Evolutionary conservation across 208 protist genomes (phyloP).

Genomic region (Leishmania arabica): DNA sequence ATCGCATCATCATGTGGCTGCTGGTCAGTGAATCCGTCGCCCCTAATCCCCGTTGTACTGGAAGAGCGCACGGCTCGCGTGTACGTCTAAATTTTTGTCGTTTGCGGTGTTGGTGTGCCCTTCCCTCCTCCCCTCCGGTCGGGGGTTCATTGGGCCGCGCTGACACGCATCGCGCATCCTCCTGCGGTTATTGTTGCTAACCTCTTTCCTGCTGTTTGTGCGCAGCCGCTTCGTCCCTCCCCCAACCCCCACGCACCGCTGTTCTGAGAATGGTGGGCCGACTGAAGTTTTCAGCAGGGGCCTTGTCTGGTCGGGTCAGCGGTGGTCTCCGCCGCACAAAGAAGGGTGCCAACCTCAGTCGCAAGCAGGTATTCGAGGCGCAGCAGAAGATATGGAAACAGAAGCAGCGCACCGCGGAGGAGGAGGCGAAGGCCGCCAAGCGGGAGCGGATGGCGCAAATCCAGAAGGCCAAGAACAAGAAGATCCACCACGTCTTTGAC

Average conservation of each 20-base stretch:
- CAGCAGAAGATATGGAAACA: constrained; percentile 53
- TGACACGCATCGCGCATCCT: background rate
- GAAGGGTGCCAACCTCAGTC: constrained; percentile 71
- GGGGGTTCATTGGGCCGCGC: background rate
- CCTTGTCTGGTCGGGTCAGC: background rate
- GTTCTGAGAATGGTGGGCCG: background rate
- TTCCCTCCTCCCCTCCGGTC: background rate
- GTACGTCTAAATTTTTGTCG: background rate
- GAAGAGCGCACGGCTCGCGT: background rate
- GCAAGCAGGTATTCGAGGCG: constrained; percentile 70
- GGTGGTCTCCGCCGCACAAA: constrained; percentile 32
- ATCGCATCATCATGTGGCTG: background rate
- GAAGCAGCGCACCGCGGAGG: constrained; percentile 57
- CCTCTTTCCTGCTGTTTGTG: background rate
- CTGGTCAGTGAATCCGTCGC: background rate
- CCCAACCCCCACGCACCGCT: background rate
- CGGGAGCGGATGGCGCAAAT: constrained; percentile 44
- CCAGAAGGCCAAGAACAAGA: constrained; percentile 73
- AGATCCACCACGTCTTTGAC: constrained; percentile 77
- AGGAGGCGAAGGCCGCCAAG: constrained; percentile 50
- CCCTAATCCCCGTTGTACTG: background rate
- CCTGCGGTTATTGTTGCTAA: background rate
- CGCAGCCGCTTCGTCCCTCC: background rate
- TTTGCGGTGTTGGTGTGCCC: background rate
- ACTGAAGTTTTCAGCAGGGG: background rate